Base-by-base conservation (phyloP, 768 basidiomycete genomes). In the Mrakia blollopis region DNA sequence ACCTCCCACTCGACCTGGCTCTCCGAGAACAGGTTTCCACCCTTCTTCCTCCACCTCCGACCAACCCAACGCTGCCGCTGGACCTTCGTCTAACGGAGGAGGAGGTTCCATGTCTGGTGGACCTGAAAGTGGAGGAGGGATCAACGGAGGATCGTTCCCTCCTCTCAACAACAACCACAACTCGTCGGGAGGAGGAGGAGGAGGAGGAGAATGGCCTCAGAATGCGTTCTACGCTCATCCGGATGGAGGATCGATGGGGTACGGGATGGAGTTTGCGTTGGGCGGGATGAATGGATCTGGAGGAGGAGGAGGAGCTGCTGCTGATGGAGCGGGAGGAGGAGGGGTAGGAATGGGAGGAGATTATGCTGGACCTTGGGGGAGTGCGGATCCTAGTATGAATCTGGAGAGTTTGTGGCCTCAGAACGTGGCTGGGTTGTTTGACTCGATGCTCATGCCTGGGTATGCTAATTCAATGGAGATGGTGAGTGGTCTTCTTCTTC, bases 401-500 rank as follows among this genome's bases (percentile, higher is more conserved):
- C 23, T 72, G 21, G 72, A 72, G 23, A 72, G 54, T 37, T 7
- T 72, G 11, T 72, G 72, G 72, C 47, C 47, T 28, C 23, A 35
- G 35, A 72, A 72, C 54, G 72, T 30, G 7, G 21, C 70, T 16
- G 70, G 72, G 4, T 5, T 72, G 47, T 72, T 32, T 13, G 72
- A 72, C 60, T 57, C 50, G 28, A 72, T 72, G 72, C 72, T 72
- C 50, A 72, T 72, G 72, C 72, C 72, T 30, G 72, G 65, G 39
- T 68, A 68, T n/a, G 35, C 65, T 21, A 35, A 68, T 7, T 25
- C 35, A 2, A 68, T 68, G 65, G 65, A 68, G 37, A 25, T 68
- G 57, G 57, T 57, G 57, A 57, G 57, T 57, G 11, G 52, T 23
- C 10, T 54, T n/a, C 23, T 23, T 57, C 25, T 54, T 57, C 25